Evolutionary conservation across 2,329 filamentous ascomycete genomes (phyloP), one percentile per base, ranked within the genome.

Genomic region (Dactylonectria estremocensis): DNA sequence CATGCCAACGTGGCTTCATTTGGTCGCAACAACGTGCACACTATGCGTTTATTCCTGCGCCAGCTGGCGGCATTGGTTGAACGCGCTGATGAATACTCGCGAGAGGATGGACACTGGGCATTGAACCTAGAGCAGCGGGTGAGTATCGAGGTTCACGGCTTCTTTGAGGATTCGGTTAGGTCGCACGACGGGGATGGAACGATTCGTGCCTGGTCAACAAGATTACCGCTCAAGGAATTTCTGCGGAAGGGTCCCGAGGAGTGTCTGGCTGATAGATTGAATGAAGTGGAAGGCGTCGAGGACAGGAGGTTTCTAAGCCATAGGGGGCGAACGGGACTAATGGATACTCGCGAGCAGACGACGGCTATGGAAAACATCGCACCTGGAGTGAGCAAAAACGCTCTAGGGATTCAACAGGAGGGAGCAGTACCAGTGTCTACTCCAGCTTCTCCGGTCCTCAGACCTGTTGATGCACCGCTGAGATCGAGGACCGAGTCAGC

Each of bases 1-100:
- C 87, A 89, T 64, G 84, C 86, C 3, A 83, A 87, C 61, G 86
- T 87, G 46, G 87, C 87, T 0, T 87, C 87, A 0, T 89, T 89
- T 69, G 87, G 86, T 0, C 76, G 82, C 0, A 80, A 83, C 10
- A 89, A 89, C 63, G 77, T 81, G 0, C 83, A 83, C 43, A 88
- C 85, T 0, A 79, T 88, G 79, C 78, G 80, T 2, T 48, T 83
- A 4, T 83, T 83, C 60, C 66, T 83, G 16, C 70, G 73, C 6
- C 80, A 82, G 53, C 60, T 83, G 0, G 76, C 79, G 0, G 66
- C 66, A 8, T 72, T 81, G 31, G 79, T 83, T 13, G 69, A 65
- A 0, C 76, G 73, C 2, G 82, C 82, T 1, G 79, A 82, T 18
- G 72, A 74, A n/a, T 77, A 75, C 49, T 73, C 74, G 9, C 60